Base-by-base conservation (phyloP, 2,329 filamentous ascomycete species). In the Colletotrichum cuscutae region DNA sequence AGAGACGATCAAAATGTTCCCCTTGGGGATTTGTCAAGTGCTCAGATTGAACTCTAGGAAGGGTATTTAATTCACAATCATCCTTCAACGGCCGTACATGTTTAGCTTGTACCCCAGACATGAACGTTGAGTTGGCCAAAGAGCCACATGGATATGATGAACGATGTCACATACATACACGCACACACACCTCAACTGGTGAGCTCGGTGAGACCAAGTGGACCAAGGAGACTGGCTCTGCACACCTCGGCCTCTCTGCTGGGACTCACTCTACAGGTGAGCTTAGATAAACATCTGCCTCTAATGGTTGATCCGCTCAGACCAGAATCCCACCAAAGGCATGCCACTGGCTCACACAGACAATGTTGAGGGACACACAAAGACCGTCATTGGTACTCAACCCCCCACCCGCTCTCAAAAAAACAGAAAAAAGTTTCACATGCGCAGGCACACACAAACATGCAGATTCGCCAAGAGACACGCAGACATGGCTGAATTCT, bases 281-380 rank as follows among this genome's bases (percentile, higher is more conserved):
- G 37, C 37, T 42, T 19, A 42, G 37, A 42, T 42, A 19, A 42
- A 19, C 15, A 42, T 3, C 13, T 35, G 32, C 32, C 32, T 35
- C 37, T 19, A 15, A 6, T 7, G 13, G n/a, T 9, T 49, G 15
- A 46, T 46, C 42, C 42, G 42, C 42, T 49, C 42, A 49, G 42
- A 49, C 42, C 8, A 49, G n/a, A 49, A 53, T 53, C 60, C 53
- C 60, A 63, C 46, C 60, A 63, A 63, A 63, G 52, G 49, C n/a
- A 35, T 35, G 60, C 46, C 46, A 24, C 26, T 30, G 42, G 11
- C 46, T 35, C 28, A 53, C 68, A 61, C 63, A 52, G 68, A 71
- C 63, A 49, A 37, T 68, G 63, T 67, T 71, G 68, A 61, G 68
- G 30, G 28, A 32, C 62, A 65, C 63, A 67, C 26, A 30, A 30